Conservation (phyloP, 2,329 filamentous ascomycete species). For the Microsporum audouinii region DNA sequence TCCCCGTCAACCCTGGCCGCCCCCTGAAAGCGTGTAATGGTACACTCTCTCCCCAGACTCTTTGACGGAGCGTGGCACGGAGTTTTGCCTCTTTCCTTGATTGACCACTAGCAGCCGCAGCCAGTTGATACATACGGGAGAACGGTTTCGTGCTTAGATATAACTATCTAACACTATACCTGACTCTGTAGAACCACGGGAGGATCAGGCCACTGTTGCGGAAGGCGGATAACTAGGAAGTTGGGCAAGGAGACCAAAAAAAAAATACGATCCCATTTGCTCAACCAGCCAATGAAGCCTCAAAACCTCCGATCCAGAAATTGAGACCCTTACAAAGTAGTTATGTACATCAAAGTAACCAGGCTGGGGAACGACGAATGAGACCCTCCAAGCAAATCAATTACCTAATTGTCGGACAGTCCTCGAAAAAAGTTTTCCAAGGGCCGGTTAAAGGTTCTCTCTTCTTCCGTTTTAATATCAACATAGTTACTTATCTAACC, state of each 20-base stretch:
- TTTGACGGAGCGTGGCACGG: background rate
- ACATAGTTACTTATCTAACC: background rate
- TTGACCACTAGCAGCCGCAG: background rate
- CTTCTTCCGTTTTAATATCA: background rate
- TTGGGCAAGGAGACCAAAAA: background rate
- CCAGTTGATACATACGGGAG: background rate
- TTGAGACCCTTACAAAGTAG: no score
- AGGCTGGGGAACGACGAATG: background rate
- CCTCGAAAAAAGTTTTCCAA: background rate
- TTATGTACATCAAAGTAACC: no score
- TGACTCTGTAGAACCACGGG: background rate
- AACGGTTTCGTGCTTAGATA: background rate
- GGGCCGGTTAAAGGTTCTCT: background rate
- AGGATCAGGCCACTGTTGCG: background rate
- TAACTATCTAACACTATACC: background rate
- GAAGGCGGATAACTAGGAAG: background rate
- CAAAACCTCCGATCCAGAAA: background rate
- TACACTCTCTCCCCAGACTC: background rate
- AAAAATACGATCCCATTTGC: background rate
- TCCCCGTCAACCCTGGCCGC: background rate
- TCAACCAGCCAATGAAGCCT: background rate
- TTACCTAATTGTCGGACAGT: background rate
- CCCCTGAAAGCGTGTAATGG: background rate
- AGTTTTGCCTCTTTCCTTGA: background rate
- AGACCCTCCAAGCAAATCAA: background rate